Evolutionary conservation across 1,284 basidiomycete genomes (phyloP), one percentile per base, ranked within the genome.

Genomic region (Meira nashicola): DNA sequence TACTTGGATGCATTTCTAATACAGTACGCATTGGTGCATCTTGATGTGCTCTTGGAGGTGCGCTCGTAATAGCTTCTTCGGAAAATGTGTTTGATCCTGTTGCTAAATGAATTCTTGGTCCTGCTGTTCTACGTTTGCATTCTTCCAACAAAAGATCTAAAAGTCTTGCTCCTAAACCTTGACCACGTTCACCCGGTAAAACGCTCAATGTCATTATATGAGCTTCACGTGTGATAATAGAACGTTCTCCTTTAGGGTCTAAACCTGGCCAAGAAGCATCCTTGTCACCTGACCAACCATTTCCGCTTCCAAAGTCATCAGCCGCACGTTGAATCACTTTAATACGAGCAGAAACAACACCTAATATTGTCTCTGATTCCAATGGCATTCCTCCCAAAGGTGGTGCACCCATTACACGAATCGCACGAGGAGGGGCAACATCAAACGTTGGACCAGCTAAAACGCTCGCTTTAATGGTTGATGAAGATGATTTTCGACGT

Each of bases 171-270:
- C 72, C 72, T 44, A 74, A 55, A 12, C 72, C 72, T 49, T 73
- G 68, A 1, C 64, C 63, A 1, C 72, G 37, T 59, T 74, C 72
- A 14, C 64, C 63, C 11, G 63, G 67, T 2, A 61, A 54, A 1
- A 72, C 65, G 6, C 65, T 59, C 5, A 74, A 60, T 38, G 72
- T 74, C 15, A 74, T 43, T 33, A 74, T 43, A 39, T 74, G 72
- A 15, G 67, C 58, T 37, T 72, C 68, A 11, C 40, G 39, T 15
- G 50, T 44, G 28, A 46, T 21, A 11, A 19, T 55, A 17, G 33
- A 37, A n/a, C 23, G 39, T 19, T 38, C 54, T 25, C 46, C 43
- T 19, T 47, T 49, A 11, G 54, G 9, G 9, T 60, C 58, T 19
- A 60, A 25, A 23, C 58, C 58, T 15, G 58, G 58, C 58, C 58